Percentiles rank a stretch among this genome's conserved stretches.
Evolutionary conservation across 768 basidiomycete genomes (phyloP).

Genomic region (Psilocybe sp.): DNA sequence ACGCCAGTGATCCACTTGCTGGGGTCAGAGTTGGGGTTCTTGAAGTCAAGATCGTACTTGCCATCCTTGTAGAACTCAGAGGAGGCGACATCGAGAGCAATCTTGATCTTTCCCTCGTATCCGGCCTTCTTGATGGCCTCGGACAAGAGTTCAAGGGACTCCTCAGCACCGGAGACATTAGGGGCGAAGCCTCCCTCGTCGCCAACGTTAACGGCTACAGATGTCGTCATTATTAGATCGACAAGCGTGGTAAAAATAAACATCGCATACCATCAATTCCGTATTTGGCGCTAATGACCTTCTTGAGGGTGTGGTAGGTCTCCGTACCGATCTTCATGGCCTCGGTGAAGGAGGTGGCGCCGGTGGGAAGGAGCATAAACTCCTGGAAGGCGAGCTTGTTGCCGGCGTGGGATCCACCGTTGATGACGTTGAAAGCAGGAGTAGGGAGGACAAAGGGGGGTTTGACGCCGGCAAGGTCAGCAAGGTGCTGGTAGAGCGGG

Average conservation of each 20-base stretch:
- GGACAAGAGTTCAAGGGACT: slow-evolving; percentile 91
- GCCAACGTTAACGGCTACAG: slow-evolving; percentile 93
- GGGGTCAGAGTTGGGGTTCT: slow-evolving; percentile 99
- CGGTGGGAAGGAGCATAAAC: slow-evolving; percentile 98
- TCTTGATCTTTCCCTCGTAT: slow-evolving; percentile 98
- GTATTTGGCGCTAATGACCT: slow-evolving; percentile 98
- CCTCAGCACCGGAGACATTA: slow-evolving; percentile 95
- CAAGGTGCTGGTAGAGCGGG: slow-evolving; percentile 95
- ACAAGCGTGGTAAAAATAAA: slow-evolving; percentile 9
- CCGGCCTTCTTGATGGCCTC: slow-evolving; percentile 98
- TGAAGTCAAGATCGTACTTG: slow-evolving; percentile 98
- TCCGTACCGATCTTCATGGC: slow-evolving; percentile 99
- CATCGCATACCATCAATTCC: slow-evolving; percentile 83
- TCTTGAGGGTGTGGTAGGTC: slow-evolving; percentile 97
- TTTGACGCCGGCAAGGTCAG: slow-evolving; percentile 93
- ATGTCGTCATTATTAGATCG: slow-evolving; percentile 10
- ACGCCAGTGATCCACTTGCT: slow-evolving; percentile 93
- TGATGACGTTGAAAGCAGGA: slow-evolving; percentile 99
- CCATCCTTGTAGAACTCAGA: slow-evolving; percentile 99
- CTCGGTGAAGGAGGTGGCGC: slow-evolving; percentile 88
- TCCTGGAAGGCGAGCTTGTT: slow-evolving; percentile 99
- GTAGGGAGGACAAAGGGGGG: slow-evolving; percentile 88
- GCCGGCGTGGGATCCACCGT: slow-evolving; percentile 98
- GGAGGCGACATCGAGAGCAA: slow-evolving; percentile 96
- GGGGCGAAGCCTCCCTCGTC: slow-evolving; percentile 99